Conservation (phyloP, 768 basidiomycete genomes). For the Gloeopeniophorella convolvens region DNA sequence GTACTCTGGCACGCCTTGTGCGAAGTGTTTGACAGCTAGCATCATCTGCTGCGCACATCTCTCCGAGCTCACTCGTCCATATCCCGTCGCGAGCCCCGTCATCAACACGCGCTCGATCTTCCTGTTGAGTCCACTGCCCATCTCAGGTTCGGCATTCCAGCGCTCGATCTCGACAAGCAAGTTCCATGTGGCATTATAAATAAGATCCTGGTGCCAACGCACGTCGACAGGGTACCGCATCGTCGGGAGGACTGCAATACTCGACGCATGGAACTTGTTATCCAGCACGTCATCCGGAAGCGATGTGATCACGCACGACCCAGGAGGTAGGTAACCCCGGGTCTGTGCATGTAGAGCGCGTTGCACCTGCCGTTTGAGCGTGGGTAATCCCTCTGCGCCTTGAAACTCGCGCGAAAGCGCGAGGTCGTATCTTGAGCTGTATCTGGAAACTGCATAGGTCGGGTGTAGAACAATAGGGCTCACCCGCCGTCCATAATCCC, state of each 20-base stretch:
- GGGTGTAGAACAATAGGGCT: background rate
- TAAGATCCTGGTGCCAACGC: constrained; percentile 30
- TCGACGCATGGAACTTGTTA: constrained; percentile 18
- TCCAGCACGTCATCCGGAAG: background rate
- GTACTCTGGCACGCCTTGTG: constrained; percentile 1
- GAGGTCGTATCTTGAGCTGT: constrained; percentile 11
- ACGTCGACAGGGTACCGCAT: constrained; percentile 29
- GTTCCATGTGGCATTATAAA: constrained; percentile 31
- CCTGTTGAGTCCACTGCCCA: background rate
- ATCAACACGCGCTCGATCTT: constrained; percentile 17
- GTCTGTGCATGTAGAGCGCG: background rate
- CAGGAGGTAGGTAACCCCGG: constrained; percentile 11
- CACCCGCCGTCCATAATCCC: constrained; percentile 18
- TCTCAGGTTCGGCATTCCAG: constrained; percentile 22
- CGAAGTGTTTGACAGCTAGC: constrained; percentile 13
- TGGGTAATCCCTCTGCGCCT: background rate
- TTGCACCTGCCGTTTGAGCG: constrained; percentile 12
- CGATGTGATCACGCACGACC: constrained; percentile 9
- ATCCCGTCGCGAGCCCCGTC: constrained; percentile 21
- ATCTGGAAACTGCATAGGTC: background rate
- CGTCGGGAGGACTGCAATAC: constrained; percentile 29
- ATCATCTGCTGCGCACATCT: constrained; percentile 15
- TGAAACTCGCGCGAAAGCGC: constrained; percentile 10
- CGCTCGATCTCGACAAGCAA: constrained; percentile 24
- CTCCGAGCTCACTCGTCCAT: constrained; percentile 1